Base-by-base conservation (phyloP, 1,139 yeast species). In the Keqinozyma sinolaborantium region DNA sequence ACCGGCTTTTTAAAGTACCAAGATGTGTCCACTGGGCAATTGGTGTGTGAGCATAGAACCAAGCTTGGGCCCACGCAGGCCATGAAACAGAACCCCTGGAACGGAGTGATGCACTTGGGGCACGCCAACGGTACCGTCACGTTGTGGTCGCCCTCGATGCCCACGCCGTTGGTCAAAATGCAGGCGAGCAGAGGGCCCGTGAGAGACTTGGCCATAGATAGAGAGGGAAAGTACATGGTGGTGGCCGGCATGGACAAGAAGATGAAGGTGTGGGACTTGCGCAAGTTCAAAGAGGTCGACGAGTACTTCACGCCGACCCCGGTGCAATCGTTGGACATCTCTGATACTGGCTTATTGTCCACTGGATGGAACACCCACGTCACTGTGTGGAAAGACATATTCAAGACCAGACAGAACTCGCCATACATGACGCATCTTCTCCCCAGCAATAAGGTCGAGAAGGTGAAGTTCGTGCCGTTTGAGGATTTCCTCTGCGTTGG, bases 281-380 rank as follows among this genome's bases (percentile, higher is more conserved):
- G 99, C 49, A 85, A 77, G 46, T 83, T 83, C 56, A 76, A 79
- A 57, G 85, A 79, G 46, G 51, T 86, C 24, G 95, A 87, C 49
- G 72, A 83, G 9, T 83, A 83, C 48, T 70, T 61, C 46, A 71
- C 94, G 4, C 97, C 95, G 14, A 83, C 96, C 0, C 97, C 96
- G 1, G 95, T 95, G 0, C 69, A 79, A 7, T 75, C 88, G 14
- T 60, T 88, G 26, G 79, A 81, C 45, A 81, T 90, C 26, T 87
- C 97, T 1, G 97, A 92, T 53, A 73, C 86, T 1, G 97, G 97
- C 0, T 65, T 94, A 23, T 60, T 94, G 26, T 79, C 94, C 2
- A 88, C 87, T 16, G 85, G 95, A 3, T 87, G 97, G 90, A 96
- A 97, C 9, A 87, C 97, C 0, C 96, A 88, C 58, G 84, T 90